Evolutionary conservation across 2,329 filamentous ascomycete species (phyloP).

Genomic region (Epichloe glyceriae): DNA sequence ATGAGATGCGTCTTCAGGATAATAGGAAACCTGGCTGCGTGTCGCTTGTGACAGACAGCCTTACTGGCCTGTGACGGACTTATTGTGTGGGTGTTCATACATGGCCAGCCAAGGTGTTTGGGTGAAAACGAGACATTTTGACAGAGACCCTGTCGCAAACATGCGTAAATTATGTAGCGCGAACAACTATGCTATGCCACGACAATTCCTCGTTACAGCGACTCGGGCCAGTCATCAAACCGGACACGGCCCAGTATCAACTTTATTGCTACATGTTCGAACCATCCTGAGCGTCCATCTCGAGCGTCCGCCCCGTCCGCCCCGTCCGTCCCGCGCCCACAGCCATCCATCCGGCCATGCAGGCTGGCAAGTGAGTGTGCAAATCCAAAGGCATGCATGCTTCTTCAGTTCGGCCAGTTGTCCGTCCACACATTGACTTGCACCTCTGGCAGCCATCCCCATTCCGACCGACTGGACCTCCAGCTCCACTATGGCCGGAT

Average conservation of each 20-base stretch:
- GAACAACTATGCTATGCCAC: conserved; percentile 3
- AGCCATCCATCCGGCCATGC: too few species aligned
- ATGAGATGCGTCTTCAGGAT: too few species aligned
- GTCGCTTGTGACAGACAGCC: too few species aligned
- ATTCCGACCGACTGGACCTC: conserved; percentile 5
- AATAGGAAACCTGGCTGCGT: too few species aligned
- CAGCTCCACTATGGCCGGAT: conserved; percentile 37
- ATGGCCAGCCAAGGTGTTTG: background rate
- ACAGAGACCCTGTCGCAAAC: background rate
- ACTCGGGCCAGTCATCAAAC: background rate
- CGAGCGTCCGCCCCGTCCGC: too few species aligned
- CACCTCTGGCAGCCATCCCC: conserved; percentile 4
- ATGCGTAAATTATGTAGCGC: background rate
- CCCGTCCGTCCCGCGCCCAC: too few species aligned
- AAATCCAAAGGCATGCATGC: background rate
- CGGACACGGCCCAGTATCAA: background rate
- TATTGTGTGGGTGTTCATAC: background rate
- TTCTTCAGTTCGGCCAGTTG: background rate
- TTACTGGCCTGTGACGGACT: too few species aligned
- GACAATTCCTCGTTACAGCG: background rate
- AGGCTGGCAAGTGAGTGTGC: background rate
- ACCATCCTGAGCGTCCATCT: too few species aligned
- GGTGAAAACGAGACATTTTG: background rate
- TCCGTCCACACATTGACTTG: conserved; percentile 3
- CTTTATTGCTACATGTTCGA: background rate